These are phyloP conservation scores for Hanseniaspora vineae DNA, from an alignment of 805 yeast species.

Conservation along the genomic window DNA sequence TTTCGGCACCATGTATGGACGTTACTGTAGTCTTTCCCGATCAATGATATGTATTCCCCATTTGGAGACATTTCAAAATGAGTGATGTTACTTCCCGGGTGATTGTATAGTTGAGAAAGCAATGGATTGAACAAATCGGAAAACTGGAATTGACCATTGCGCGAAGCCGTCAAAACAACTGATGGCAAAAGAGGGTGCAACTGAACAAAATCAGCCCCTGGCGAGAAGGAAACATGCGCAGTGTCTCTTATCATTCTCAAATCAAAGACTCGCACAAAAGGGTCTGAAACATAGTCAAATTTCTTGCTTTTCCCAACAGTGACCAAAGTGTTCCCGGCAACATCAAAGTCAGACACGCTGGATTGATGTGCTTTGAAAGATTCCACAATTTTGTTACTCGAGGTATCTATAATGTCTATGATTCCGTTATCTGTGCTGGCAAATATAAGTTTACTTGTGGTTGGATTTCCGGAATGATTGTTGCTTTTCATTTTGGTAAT, in stretches of 20 bases:
- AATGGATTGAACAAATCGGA: constrained; percentile 76
- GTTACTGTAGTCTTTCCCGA: constrained; percentile 48
- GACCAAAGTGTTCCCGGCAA: constrained; percentile 51
- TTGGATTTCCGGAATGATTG: not conserved
- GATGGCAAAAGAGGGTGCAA: constrained; percentile 82
- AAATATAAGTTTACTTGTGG: constrained; percentile 40
- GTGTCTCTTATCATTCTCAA: constrained; percentile 54
- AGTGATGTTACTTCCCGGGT: constrained; percentile 23
- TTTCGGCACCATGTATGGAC: constrained; percentile 20
- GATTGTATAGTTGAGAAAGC: constrained; percentile 22
- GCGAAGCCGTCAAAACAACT: constrained; percentile 60
- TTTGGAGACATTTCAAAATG: constrained; percentile 29
- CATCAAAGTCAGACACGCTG: constrained; percentile 48
- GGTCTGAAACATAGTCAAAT: constrained; percentile 52
- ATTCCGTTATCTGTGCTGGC: constrained; percentile 49
- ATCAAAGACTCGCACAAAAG: constrained; percentile 75
- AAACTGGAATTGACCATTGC: constrained; percentile 72
- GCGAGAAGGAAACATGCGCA: constrained; percentile 76
- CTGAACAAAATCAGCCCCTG: constrained; percentile 76
- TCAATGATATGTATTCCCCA: constrained; percentile 67
- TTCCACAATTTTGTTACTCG: constrained; percentile 32
- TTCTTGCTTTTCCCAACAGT: constrained; percentile 74
- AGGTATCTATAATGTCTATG: constrained; percentile 52
- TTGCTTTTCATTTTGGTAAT: not conserved
- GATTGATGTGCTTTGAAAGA: constrained; percentile 49